phyloP scores from a whole-genome alignment of 257 asterid genomes.

The Fraxinus pennsylvanica region DNA sequence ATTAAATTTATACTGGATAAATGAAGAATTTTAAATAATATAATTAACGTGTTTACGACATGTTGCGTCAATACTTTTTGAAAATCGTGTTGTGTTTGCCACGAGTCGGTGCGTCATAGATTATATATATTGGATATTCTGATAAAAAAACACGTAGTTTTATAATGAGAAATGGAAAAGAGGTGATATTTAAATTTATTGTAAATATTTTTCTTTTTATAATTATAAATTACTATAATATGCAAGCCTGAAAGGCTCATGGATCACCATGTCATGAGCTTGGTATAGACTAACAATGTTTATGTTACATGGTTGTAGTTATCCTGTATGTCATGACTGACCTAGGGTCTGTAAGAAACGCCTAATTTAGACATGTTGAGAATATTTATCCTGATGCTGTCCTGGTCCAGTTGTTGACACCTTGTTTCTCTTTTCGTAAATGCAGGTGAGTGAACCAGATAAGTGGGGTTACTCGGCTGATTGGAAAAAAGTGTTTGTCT shows the following conservation, averaged over 20 bases:
- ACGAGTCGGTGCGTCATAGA: too few species aligned
- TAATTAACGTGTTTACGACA: too few species aligned
- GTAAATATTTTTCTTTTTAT: not conserved
- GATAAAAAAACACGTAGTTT: not conserved
- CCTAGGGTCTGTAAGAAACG: not conserved
- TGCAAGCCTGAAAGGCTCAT: not conserved
- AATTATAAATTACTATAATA: not conserved
- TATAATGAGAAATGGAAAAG: not conserved
- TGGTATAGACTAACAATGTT: not conserved
- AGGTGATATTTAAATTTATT: not conserved
- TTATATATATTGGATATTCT: not conserved
- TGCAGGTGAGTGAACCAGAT: constrained; percentile 88
- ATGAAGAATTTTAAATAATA: too few species aligned
- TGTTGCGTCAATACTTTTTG: too few species aligned
- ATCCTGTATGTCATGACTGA: constrained; percentile 1
- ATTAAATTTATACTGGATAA: too few species aligned
- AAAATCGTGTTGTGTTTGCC: too few species aligned
- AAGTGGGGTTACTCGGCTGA: constrained; percentile 81
- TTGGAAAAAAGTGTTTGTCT: constrained; percentile 76
- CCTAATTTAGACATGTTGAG: not conserved
- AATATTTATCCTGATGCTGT: not conserved
- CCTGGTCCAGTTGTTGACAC: not conserved
- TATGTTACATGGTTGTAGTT: not conserved
- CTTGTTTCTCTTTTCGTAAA: constrained; percentile 25
- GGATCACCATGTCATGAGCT: not conserved